Conservation (phyloP, 164 flowering plant species). For the Annona squamosa region DNA sequence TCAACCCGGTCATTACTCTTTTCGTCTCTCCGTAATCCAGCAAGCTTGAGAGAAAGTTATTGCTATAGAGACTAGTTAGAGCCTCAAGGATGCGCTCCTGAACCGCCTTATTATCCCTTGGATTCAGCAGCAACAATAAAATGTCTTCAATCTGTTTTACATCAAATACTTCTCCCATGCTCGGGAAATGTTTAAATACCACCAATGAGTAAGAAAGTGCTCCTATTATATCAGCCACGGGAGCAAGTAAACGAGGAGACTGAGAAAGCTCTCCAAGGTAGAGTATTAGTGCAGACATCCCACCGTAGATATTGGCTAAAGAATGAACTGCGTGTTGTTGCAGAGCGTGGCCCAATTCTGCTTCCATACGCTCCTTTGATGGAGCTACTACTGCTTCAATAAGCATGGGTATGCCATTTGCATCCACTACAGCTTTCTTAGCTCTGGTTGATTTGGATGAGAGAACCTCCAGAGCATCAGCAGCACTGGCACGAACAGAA, state of each 20-base stretch:
- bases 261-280: conserved; percentile 75
- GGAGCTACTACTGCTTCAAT: conserved; percentile 88
- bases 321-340: conserved; percentile 68
- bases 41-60: conserved; percentile 41
- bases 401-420: conserved; percentile 53
- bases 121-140: conserved; percentile 54
- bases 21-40: conserved; percentile 66
- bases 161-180: conserved; percentile 42
- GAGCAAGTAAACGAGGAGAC: conserved; percentile 68
- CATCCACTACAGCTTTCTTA: conserved; percentile 56
- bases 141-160: conserved; percentile 52
- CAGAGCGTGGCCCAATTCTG: conserved; percentile 50
- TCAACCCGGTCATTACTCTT: conserved; percentile 62
- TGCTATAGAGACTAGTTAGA: conserved; percentile 74
- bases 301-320: conserved; percentile 73
- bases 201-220: conserved; percentile 78
- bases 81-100: conserved; percentile 88
- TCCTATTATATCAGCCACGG: conserved; percentile 81
- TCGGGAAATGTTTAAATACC: conserved; percentile 47
- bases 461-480: conserved; percentile 79
- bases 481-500: conserved; percentile 80
- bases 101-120: conserved; percentile 66
- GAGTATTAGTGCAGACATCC: conserved; percentile 57
- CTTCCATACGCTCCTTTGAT: conserved; percentile 84
- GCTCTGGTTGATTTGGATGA: conserved; percentile 58